phyloP scores from a whole-genome alignment of 2,329 filamentous ascomycete species.

The Cytospora paraplurivora region DNA sequence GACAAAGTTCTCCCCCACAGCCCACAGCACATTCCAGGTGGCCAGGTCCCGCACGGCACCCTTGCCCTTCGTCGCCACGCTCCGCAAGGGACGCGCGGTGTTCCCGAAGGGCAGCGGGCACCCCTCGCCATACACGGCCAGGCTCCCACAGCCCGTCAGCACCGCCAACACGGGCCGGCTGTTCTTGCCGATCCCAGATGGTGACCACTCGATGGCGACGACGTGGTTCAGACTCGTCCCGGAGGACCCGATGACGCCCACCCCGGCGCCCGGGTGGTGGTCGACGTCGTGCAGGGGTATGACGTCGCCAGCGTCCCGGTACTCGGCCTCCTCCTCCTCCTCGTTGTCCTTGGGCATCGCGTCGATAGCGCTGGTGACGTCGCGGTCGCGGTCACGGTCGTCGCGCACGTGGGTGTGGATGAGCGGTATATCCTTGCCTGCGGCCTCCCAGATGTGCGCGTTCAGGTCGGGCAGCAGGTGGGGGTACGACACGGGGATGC shows the following conservation, averaged over 20 bases:
- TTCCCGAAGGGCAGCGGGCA: constrained; percentile 29
- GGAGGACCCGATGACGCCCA: constrained; percentile 48
- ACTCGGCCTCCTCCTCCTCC: constrained; percentile 32
- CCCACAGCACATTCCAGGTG: constrained; percentile 59
- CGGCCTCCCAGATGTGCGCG: constrained; percentile 45
- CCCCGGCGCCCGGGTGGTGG: constrained; percentile 48
- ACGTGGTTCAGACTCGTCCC: constrained; percentile 58
- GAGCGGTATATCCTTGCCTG: constrained; percentile 35
- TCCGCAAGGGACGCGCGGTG: constrained; percentile 48
- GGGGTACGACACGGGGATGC: constrained; percentile 42
- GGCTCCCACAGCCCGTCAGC: constrained; percentile 51
- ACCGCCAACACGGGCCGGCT: constrained; percentile 54
- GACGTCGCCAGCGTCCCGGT: constrained; percentile 37
- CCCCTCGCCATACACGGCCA: constrained; percentile 57
- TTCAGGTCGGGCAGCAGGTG: constrained; percentile 47
- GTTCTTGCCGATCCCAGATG: constrained; percentile 57
- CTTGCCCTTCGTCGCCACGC: constrained; percentile 36
- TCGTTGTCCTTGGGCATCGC: constrained; percentile 29
- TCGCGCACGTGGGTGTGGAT: constrained; percentile 29
- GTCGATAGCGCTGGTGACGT: constrained; percentile 19
- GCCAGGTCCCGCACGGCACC: constrained; percentile 44
- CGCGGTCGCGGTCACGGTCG: constrained; percentile 25
- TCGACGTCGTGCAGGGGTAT: constrained; percentile 32
- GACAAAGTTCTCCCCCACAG: constrained; percentile 53
- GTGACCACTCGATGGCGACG: constrained; percentile 59